phyloP scores from a whole-genome alignment of 108 stramenopile species.

The Cyclotella atomus region DNA sequence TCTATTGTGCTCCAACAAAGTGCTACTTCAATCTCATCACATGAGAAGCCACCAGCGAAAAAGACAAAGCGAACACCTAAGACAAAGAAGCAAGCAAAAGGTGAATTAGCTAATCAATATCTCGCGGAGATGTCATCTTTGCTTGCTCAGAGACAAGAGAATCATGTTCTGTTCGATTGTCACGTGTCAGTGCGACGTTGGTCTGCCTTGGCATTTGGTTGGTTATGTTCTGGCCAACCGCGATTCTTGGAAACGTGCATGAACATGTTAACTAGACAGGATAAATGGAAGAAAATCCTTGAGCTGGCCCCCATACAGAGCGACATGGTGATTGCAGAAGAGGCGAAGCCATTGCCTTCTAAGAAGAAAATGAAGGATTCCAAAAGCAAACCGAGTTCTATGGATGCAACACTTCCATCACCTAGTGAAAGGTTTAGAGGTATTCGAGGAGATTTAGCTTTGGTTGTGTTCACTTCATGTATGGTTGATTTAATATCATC shows the following conservation, averaged over 20 bases:
- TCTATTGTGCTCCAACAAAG: slow-evolving; percentile 8
- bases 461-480: slow-evolving; percentile 36
- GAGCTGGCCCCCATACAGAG: slow-evolving; percentile 9
- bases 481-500: slow-evolving; percentile 47
- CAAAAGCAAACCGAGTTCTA: background rate
- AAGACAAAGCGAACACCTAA: slow-evolving; percentile 20
- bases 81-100: background rate
- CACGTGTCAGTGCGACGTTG: slow-evolving; percentile 50
- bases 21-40: background rate
- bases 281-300: slow-evolving; percentile 31
- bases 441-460: slow-evolving; percentile 39
- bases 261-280: slow-evolving; percentile 23
- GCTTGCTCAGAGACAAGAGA: slow-evolving; percentile 28
- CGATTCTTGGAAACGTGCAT: slow-evolving; percentile 35
- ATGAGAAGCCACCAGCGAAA: slow-evolving; percentile 18
- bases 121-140: slow-evolving; percentile 25
- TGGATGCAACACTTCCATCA: background rate
- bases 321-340: background rate
- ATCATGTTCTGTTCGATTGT: slow-evolving; percentile 45
- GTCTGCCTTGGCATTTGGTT: slow-evolving; percentile 47
- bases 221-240: slow-evolving; percentile 45
- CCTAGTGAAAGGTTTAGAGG: background rate
- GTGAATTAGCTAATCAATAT: background rate
- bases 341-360: background rate
- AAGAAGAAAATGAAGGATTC: slow-evolving; percentile 33